Evolutionary conservation across 495 filamentous ascomycete species (phyloP), one percentile per base, ranked within the genome.

Genomic region (Peziza echinospora): DNA sequence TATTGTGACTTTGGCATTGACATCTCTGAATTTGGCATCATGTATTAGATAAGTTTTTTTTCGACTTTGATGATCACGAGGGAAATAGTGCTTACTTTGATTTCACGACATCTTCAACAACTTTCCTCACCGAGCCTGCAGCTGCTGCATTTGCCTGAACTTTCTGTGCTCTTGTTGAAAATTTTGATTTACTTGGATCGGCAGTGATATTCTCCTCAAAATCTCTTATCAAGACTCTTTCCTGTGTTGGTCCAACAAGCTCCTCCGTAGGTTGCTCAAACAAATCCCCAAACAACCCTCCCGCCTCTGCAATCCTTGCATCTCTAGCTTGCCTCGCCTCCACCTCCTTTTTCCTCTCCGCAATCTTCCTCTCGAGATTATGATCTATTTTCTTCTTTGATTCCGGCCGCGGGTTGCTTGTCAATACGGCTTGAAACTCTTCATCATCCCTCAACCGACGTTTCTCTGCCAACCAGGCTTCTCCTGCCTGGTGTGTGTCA

Each of bases 161-260:
- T 17, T 49, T 45, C n/a, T 40, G 41, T 30, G 47, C 51, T 22
- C 46, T 50, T 24, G 47, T 55, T 5, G 42, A 48, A 30, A 59
- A 59, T 28, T 43, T 69, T 47, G 76, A 68, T 34, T 73, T 70
- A 17, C 83, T 82, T 51, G 62, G 78, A 11, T 87, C 59, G 26
- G 82, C 80, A 13, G 65, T 72, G 67, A 70, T 76, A 58, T 81
- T 79, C 30, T 11, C 30, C 13, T 84, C 86, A 70, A 97, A 94
- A 50, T 93, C 76, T 44, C 84, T 65, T 44, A 91, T 69, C 2
- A 57, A 70, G 5, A 83, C 63, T 42, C 62, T 71, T 5, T 65
- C 61, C 19, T 64, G 64, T 5, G 53, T 57, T 47, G 44, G 50
- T 40, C 55, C 60, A 1, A 64, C 60, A 26, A 37, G 2, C 30